Base-by-base conservation (phyloP, 345 rosid genomes). In the Diplotaxis tenuifolia region DNA sequence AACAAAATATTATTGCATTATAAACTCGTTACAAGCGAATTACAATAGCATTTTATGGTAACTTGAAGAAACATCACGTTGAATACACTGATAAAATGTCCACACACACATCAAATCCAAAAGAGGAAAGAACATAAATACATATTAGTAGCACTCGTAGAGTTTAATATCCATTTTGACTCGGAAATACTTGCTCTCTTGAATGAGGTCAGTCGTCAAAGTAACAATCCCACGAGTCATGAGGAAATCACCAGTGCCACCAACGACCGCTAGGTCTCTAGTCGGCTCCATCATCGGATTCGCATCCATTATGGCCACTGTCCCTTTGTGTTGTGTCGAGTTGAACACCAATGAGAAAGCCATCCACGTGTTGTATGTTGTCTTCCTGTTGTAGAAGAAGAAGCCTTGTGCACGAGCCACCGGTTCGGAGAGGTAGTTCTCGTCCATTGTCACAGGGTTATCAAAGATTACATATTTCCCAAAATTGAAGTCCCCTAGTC, bases 201-300 rank as follows among this genome's bases (percentile, higher is more conserved):
- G 45, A 28, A 58, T 0, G 9, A 59, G 28, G 15, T 83, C 89
- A 1, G 87, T 85, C 66, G 38, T 63, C 50, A 88, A 68, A 0
- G 88, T 86, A 10, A 84, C 89, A 31, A 87, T 42, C 14, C 97
- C 93, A 67, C 90, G 73, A 1, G 86, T 67, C 96, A 89, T 91
- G 84, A 89, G 73, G 70, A 91, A 89, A 38, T 91, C 88, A 12
- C 91, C 91, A 0, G 96, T 89, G 6, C 93, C 90, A 10, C 93
- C 90, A 0, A 86, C 76, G 4, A 89, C 81, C 0, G 88, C 79
- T 7, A 89, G 62, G 52, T 91, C 95, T 61, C 95, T 84, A 0
- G 90, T 87, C 78, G 82, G 83, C 68, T 80, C 82, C 80, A 62
- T 75, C 75, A 85, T 53, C 29, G 81, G 80, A 72, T 89, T 86